Evolutionary conservation across 345 rosid species (phyloP).

Genomic region (Linum tenue): DNA sequence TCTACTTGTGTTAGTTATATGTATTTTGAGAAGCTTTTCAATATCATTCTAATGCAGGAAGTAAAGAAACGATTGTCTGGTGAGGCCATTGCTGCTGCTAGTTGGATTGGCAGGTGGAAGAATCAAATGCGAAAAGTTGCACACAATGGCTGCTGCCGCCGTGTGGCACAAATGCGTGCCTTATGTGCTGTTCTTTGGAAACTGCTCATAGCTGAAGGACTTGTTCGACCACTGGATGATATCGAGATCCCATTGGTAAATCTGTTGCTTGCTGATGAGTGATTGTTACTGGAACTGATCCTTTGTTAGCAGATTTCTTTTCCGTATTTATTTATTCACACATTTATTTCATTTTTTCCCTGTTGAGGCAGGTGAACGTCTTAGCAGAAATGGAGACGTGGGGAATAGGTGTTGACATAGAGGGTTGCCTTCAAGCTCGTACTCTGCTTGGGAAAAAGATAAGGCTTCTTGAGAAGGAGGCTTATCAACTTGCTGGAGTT

Average conservation of each 20-base stretch:
- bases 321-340: background rate
- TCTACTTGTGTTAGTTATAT: background rate
- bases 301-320: background rate
- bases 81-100: constrained; percentile 85
- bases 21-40: constrained; percentile 1
- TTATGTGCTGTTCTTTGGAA: constrained; percentile 77
- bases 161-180: constrained; percentile 80
- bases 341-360: constrained; percentile 7
- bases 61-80: constrained; percentile 72
- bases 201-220: constrained; percentile 64
- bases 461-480: constrained; percentile 71
- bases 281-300: background rate
- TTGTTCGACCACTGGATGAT: constrained; percentile 44
- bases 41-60: constrained; percentile 44
- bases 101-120: constrained; percentile 81
- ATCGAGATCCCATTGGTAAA: constrained; percentile 85
- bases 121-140: constrained; percentile 92
- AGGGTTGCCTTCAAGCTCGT: constrained; percentile 71
- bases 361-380: constrained; percentile 55
- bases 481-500: constrained; percentile 75
- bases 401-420: constrained; percentile 92
- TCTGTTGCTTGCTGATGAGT: constrained; percentile 11
- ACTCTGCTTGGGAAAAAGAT: constrained; percentile 58
- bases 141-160: constrained; percentile 91
- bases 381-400: constrained; percentile 93